Conservation (phyloP, 768 basidiomycete species). For the Suillus alpinus region DNA sequence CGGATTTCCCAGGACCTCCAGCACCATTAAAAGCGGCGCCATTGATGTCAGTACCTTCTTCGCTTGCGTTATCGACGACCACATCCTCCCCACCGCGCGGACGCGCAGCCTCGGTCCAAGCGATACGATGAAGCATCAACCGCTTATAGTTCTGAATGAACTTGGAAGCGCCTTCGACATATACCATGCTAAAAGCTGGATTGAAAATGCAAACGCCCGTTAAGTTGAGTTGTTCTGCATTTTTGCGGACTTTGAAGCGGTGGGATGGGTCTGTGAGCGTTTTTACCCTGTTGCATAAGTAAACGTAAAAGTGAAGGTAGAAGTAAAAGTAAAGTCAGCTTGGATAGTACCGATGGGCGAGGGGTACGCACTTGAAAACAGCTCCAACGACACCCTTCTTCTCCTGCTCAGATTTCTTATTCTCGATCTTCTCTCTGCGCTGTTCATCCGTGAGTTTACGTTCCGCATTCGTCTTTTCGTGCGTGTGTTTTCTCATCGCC, state of each 20-base stretch:
- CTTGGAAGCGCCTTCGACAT: slow-evolving; percentile 89
- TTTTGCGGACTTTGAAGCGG: slow-evolving; percentile 94
- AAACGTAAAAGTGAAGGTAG: not conserved
- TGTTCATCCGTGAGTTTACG: slow-evolving; percentile 93
- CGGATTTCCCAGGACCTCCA: slow-evolving; percentile 23
- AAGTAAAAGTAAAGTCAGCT: not conserved
- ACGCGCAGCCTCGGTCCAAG: slow-evolving; percentile 90
- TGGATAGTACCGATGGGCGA: not conserved
- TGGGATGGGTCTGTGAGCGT: slow-evolving; percentile 89
- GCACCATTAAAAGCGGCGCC: slow-evolving; percentile 22
- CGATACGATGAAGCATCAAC: slow-evolving; percentile 82
- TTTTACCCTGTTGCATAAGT: slow-evolving; percentile 56
- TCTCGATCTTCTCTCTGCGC: slow-evolving; percentile 80
- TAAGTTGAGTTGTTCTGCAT: slow-evolving; percentile 87
- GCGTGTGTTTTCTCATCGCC: slow-evolving; percentile 80
- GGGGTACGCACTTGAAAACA: slow-evolving; percentile 76
- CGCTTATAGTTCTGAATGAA: slow-evolving; percentile 84
- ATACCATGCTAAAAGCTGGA: slow-evolving; percentile 84
- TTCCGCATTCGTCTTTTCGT: slow-evolving; percentile 92
- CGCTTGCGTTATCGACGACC: slow-evolving; percentile 55
- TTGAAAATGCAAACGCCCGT: slow-evolving; percentile 91
- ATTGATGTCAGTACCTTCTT: slow-evolving; percentile 34
- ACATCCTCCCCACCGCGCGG: slow-evolving; percentile 73
- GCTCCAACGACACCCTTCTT: slow-evolving; percentile 79
- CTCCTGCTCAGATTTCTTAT: slow-evolving; percentile 84